phyloP scores from a whole-genome alignment of 768 basidiomycete species.

The Austroboletus eburneus region DNA sequence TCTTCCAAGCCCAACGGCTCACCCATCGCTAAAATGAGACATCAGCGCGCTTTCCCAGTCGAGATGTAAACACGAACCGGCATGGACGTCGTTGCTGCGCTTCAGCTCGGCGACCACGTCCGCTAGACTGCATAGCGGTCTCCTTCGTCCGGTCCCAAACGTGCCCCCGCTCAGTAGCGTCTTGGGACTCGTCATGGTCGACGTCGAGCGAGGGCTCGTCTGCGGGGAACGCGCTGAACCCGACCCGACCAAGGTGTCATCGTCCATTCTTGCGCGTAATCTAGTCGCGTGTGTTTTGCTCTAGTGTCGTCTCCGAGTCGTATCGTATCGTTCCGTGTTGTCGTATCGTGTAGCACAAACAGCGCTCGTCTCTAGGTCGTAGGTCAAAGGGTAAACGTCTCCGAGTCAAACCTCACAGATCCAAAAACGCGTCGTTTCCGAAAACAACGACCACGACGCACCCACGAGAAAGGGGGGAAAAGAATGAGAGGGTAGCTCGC shows the following conservation, averaged over 20 bases:
- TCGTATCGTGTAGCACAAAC: not conserved
- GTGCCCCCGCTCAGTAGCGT: constrained; percentile 4
- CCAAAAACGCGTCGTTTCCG: not conserved
- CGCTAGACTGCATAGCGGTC: constrained; percentile 38
- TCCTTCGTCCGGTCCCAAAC: constrained; percentile 24
- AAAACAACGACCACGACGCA: constrained; percentile 1
- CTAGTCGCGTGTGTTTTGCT: not conserved
- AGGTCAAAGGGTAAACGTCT: too few species aligned
- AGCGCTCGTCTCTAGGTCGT: too few species aligned
- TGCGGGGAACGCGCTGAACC: constrained; percentile 16
- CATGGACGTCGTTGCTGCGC: constrained; percentile 31
- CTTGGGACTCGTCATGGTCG: constrained; percentile 13
- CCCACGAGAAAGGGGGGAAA: constrained; percentile 11
- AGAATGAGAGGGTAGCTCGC: not conserved
- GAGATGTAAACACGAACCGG: constrained; percentile 21
- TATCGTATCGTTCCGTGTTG: not conserved
- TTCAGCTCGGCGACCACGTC: constrained; percentile 43
- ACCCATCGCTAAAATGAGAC: constrained; percentile 18
- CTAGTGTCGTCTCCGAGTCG: too few species aligned
- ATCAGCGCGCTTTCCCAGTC: not conserved
- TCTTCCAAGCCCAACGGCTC: constrained; percentile 36
- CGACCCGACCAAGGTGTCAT: constrained; percentile 19
- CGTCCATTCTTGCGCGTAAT: constrained; percentile 16
- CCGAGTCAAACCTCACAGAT: too few species aligned
- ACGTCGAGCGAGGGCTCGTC: constrained; percentile 18